Percentiles rank a stretch among this genome's conserved stretches.
phyloP scores from a whole-genome alignment of 257 asterid genomes.

The Orobanche coerulescens region DNA sequence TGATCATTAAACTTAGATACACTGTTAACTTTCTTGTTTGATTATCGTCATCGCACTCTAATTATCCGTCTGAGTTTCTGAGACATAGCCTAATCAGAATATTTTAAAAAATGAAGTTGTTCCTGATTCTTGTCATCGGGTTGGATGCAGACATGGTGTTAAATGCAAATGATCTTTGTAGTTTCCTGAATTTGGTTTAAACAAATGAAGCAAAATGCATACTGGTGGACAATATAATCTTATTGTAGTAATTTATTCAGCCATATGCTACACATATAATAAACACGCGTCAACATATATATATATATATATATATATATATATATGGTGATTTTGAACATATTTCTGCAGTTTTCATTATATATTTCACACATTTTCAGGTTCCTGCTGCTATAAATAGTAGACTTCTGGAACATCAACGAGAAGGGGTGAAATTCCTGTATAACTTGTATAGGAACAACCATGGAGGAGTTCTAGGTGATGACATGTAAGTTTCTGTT shows the following conservation, averaged over 20 bases:
- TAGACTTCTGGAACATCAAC: constrained; percentile 88
- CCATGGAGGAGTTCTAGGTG: constrained; percentile 95
- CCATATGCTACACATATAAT: background rate
- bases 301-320: background rate
- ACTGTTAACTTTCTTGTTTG: background rate
- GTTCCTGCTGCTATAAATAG: constrained; percentile 88
- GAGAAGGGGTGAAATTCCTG: constrained; percentile 76
- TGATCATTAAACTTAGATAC: background rate
- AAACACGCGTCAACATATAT: background rate
- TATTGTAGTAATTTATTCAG: background rate
- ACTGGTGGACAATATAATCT: background rate
- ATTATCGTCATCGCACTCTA: background rate
- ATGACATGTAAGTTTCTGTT: constrained; percentile 69
- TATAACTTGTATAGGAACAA: constrained; percentile 71
- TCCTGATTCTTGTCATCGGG: background rate
- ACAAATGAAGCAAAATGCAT: background rate
- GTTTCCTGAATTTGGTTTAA: background rate
- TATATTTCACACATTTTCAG: constrained; percentile 28
- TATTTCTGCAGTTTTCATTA: background rate
- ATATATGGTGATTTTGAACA: background rate
- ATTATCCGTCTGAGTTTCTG: background rate
- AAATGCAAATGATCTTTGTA: background rate
- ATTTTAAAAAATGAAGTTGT: background rate
- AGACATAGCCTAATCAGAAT: background rate
- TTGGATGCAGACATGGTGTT: background rate